A percentile compares a stretch with the other conserved stretches of the same genome.
Evolutionary conservation across 2,329 filamentous ascomycete species (phyloP).

Genomic region (Cladosporium sp.): DNA sequence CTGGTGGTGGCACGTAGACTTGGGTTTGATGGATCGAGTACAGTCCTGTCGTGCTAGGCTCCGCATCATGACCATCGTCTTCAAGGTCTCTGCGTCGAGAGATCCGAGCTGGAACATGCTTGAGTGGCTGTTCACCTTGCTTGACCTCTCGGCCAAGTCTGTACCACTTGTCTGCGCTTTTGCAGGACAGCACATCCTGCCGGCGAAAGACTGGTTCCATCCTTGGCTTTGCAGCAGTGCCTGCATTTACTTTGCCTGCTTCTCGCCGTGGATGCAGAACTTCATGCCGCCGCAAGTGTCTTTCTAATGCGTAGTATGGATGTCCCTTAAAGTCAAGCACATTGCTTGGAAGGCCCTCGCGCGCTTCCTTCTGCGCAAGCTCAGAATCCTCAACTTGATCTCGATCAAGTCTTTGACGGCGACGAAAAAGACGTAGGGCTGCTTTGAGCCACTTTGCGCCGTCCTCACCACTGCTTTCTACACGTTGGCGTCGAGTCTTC

Average conservation of each 20-base stretch:
- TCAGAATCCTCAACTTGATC: constrained; percentile 84
- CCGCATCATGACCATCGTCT: constrained; percentile 41
- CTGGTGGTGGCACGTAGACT: constrained; percentile 71
- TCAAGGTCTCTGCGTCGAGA: constrained; percentile 26
- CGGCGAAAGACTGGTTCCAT: constrained; percentile 82
- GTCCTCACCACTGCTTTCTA: constrained; percentile 62
- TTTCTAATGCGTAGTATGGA: constrained; percentile 66
- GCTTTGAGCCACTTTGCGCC: constrained; percentile 59
- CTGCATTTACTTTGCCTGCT: constrained; percentile 75
- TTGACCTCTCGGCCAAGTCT: constrained; percentile 79
- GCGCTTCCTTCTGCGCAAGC: constrained; percentile 66
- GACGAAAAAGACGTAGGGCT: constrained; percentile 48
- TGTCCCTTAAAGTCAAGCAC: constrained; percentile 45
- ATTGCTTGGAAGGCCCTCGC: constrained; percentile 60
- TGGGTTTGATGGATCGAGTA: constrained; percentile 65
- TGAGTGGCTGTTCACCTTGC: constrained; percentile 76
- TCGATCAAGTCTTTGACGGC: constrained; percentile 53
- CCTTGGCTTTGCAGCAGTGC: constrained; percentile 53
- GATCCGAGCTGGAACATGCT: constrained; percentile 55
- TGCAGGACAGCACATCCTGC: constrained; percentile 73
- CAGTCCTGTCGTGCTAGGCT: constrained; percentile 55
- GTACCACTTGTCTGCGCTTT: constrained; percentile 87
- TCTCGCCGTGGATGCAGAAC: constrained; percentile 71
- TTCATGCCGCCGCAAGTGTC: constrained; percentile 81
- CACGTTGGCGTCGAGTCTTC: constrained; percentile 78